Conservation (phyloP, 2,329 filamentous ascomycete genomes). For the Sordariomycetes sp. region DNA sequence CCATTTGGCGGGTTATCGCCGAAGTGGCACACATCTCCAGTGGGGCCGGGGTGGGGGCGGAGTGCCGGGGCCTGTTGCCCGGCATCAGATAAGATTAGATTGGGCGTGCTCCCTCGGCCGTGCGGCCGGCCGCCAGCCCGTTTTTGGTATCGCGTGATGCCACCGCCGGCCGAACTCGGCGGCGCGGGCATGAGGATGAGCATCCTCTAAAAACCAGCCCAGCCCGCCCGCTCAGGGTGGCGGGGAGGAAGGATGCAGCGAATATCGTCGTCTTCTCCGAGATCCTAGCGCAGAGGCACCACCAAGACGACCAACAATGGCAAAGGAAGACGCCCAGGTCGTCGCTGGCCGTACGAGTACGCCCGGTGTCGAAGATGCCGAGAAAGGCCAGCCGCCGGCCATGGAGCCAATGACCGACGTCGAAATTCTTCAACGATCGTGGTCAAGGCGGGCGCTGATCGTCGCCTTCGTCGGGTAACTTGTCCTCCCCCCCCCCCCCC, state of each 20-base stretch:
- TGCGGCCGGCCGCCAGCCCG: too few relatives aligned
- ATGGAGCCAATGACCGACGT: constrained; percentile 1
- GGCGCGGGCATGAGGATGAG: background rate
- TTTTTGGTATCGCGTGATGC: background rate
- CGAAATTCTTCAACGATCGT: constrained; percentile 11
- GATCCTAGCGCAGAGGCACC: background rate
- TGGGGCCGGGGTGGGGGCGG: too few relatives aligned
- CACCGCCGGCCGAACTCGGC: background rate
- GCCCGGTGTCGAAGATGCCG: background rate
- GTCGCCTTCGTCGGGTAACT: constrained; percentile 12
- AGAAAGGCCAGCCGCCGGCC: background rate
- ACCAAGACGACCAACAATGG: background rate
- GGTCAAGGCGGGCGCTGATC: constrained; percentile 12
- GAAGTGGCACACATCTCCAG: too few relatives aligned
- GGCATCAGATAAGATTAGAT: too few relatives aligned
- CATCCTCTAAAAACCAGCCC: background rate
- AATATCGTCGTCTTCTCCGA: too few relatives aligned
- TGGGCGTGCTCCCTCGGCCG: too few relatives aligned
- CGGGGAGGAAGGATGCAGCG: too few relatives aligned
- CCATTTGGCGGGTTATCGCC: too few relatives aligned
- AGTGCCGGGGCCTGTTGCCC: too few relatives aligned
- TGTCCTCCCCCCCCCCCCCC: too few relatives aligned
- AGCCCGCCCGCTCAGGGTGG: too few relatives aligned
- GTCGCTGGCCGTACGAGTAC: background rate
- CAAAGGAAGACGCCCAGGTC: background rate